Percentiles rank a stretch among this genome's conserved stretches.
phyloP scores from a whole-genome alignment of 345 rosid genomes.

The Aquilaria yunnanensis region DNA sequence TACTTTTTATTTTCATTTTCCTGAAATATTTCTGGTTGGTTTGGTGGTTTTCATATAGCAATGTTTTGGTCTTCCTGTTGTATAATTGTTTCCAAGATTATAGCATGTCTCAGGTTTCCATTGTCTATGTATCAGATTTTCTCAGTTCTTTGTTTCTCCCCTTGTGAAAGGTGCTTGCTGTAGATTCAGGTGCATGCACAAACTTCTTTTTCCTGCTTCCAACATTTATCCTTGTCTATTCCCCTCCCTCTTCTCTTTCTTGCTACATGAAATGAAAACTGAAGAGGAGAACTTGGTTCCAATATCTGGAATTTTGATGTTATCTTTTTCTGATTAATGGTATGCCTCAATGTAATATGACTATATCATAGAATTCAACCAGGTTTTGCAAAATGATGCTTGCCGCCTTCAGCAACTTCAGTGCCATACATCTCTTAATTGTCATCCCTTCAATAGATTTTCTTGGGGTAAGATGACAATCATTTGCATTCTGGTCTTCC shows the following conservation, averaged over 20 bases:
- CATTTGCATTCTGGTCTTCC: constrained; percentile 6
- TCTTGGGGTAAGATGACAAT: constrained; percentile 72
- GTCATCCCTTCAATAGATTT: constrained; percentile 78
- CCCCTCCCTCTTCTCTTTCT: constrained; percentile 7
- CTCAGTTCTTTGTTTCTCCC: constrained; percentile 98
- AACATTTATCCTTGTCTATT: background rate
- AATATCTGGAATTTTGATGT: too few species aligned
- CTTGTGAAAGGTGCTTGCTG: constrained; percentile 94
- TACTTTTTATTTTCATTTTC: constrained; percentile 2
- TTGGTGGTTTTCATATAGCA: background rate
- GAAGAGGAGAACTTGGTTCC: too few species aligned
- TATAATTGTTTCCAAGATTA: background rate
- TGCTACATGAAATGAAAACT: constrained; percentile 1
- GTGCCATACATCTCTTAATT: constrained; percentile 67
- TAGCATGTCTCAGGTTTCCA: constrained; percentile 10
- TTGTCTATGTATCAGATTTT: constrained; percentile 58
- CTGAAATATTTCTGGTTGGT: background rate
- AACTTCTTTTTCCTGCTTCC: constrained; percentile 7
- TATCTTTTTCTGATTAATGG: constrained; percentile 15
- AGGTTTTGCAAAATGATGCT: constrained; percentile 85
- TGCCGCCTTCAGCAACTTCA: constrained; percentile 94
- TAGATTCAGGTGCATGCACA: constrained; percentile 73
- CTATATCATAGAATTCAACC: constrained; percentile 73
- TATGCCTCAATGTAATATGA: constrained; percentile 12
- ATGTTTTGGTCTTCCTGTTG: background rate